Conservation (phyloP, 129 eudicot genomes). For the Sambucus nigra region DNA sequence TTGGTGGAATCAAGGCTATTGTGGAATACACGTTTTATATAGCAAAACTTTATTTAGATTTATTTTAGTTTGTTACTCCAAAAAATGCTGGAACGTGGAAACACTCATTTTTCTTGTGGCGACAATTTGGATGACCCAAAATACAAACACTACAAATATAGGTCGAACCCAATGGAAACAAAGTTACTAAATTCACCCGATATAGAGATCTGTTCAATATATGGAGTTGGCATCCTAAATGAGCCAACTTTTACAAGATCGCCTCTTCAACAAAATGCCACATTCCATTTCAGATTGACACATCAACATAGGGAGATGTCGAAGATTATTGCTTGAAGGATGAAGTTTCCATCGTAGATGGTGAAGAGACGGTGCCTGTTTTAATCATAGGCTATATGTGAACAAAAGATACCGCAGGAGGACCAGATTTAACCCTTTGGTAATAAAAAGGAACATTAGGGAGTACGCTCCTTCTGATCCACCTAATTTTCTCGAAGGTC, state of each 20-base stretch:
- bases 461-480: conserved; percentile 94
- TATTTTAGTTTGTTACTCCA: conserved; percentile 86
- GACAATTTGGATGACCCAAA: conserved; percentile 87
- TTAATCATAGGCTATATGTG: conserved; percentile 91
- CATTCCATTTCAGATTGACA: conserved; percentile 82
- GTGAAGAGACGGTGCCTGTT: conserved; percentile 92
- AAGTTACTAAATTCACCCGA: conserved; percentile 97
- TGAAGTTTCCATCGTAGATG: conserved; percentile 70
- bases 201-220: conserved; percentile 82
- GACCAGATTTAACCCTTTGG: conserved; percentile 88
- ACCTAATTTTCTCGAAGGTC: conserved; percentile 72
- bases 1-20: conserved; percentile 80
- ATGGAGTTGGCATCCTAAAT: conserved; percentile 85
- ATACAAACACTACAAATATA: conserved; percentile 70
- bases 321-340: conserved; percentile 44
- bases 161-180: conserved; percentile 99
- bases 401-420: conserved; percentile 96
- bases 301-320: conserved; percentile 53
- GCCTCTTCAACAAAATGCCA: conserved; percentile 65
- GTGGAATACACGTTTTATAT: conserved; percentile 82
- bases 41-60: conserved; percentile 57
- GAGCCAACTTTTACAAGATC: conserved; percentile 68
- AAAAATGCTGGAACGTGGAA: conserved; percentile 90
- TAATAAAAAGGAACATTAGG: conserved; percentile 50
- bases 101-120: conserved; percentile 76